These are phyloP conservation scores for Cyberlindnera maclurae DNA, from an alignment of 805 yeast species.

Conservation along the genomic window DNA sequence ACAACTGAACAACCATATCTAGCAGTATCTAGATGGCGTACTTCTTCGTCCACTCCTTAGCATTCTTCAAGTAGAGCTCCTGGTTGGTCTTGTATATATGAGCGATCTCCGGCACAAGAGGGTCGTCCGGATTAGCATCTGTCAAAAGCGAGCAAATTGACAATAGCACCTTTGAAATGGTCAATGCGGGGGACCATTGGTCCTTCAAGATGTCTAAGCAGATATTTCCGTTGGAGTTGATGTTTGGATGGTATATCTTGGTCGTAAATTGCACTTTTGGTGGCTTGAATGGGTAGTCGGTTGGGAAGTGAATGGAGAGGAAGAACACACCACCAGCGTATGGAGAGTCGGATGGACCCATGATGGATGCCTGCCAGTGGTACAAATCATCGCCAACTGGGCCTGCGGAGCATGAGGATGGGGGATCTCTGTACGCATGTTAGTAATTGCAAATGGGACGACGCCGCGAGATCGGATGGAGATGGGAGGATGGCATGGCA, in stretches of 20 bases:
- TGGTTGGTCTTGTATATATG: constrained; percentile 93
- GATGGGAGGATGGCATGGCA: too few relatives aligned
- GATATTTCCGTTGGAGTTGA: constrained; percentile 91
- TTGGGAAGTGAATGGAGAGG: constrained; percentile 94
- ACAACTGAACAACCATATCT: too few relatives aligned
- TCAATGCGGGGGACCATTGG: constrained; percentile 98
- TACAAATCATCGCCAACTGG: constrained; percentile 97
- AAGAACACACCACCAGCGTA: constrained; percentile 91
- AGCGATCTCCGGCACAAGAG: constrained; percentile 97
- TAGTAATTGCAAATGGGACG: constrained; percentile 11
- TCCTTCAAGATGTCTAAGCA: constrained; percentile 96
- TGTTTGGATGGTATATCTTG: constrained; percentile 95
- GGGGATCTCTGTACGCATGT: constrained; percentile 71
- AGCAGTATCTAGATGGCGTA: constrained; percentile 59
- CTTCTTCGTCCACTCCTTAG: constrained; percentile 97
- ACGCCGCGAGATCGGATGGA: too few relatives aligned
- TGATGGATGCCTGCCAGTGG: constrained; percentile 99
- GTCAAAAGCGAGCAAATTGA: constrained; percentile 94
- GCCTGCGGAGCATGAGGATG: constrained; percentile 97
- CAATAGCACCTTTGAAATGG: constrained; percentile 89
- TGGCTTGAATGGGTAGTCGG: constrained; percentile 98
- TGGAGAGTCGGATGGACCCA: constrained; percentile 97
- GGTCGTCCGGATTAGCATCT: constrained; percentile 98
- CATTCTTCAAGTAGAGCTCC: constrained; percentile 91
- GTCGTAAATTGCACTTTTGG: constrained; percentile 93